These are phyloP conservation scores for Solanum virginianum DNA, from an alignment of 257 asterid genomes.

Conservation along the genomic window DNA sequence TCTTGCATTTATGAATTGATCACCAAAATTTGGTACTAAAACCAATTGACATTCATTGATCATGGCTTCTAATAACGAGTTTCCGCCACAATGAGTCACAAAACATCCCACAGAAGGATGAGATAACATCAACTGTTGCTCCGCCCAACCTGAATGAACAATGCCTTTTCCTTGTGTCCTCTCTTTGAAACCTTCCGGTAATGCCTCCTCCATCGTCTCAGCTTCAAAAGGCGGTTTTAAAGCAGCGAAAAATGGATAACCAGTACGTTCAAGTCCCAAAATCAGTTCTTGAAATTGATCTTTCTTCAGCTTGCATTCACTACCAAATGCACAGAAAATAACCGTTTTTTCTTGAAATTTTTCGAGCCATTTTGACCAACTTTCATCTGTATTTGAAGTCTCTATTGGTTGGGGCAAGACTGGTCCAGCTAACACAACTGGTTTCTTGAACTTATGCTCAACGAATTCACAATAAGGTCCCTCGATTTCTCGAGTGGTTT, in stretches of 20 bases:
- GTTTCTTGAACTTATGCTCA: conserved; percentile 21
- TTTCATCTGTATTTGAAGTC: conserved; percentile 6
- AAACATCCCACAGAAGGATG: conserved; percentile 24
- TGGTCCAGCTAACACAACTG: conserved; percentile 32
- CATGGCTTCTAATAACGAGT: conserved; percentile 15
- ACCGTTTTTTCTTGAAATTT: conserved; percentile 16
- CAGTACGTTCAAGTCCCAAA: conserved; percentile 20
- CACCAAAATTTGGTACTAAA: conserved; percentile 16
- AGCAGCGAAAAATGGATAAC: conserved; percentile 15
- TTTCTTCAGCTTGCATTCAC: conserved; percentile 22
- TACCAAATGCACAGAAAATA: conserved; percentile 37
- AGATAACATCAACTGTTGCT: conserved; percentile 15
- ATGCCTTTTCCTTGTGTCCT: conserved; percentile 12
- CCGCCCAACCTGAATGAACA: conserved; percentile 20
- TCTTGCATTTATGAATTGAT: conserved; percentile 17
- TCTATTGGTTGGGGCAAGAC: conserved; percentile 18
- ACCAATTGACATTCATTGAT: conserved; percentile 15
- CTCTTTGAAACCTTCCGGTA: conserved; percentile 12
- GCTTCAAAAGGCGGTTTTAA: conserved; percentile 18
- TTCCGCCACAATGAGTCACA: conserved; percentile 21
- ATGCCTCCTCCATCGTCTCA: conserved; percentile 5
- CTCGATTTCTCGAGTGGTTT: conserved; percentile 32
- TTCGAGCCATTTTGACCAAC: conserved; percentile 27
- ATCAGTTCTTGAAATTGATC: conserved; percentile 19
- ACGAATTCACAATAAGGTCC: conserved; percentile 18